Evolutionary conservation across 148 eudicot species (phyloP).

Genomic region (Rheum nobile): DNA sequence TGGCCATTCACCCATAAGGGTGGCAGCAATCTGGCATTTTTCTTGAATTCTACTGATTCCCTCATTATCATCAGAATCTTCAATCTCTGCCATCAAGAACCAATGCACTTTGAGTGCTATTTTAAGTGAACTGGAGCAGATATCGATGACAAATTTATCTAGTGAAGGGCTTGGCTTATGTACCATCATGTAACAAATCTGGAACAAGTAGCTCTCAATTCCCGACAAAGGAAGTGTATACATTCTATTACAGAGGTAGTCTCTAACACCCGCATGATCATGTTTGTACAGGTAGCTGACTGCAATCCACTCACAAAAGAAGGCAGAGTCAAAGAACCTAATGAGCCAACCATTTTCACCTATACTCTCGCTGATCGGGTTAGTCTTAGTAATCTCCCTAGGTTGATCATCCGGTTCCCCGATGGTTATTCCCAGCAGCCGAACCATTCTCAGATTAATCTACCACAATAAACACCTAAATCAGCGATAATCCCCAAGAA

Average conservation of each 20-base stretch:
- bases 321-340: conserved; percentile 88
- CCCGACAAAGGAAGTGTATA: conserved; percentile 88
- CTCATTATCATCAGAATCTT: conserved; percentile 88
- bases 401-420: conserved; percentile 70
- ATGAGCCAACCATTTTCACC: conserved; percentile 95
- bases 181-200: conserved; percentile 85
- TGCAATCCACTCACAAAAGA: conserved; percentile 99
- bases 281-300: conserved; percentile 96
- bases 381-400: conserved; percentile 76
- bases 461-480: conserved; percentile 30
- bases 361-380: conserved; percentile 50
- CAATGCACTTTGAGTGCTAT: conserved; percentile 94
- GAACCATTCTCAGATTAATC: conserved; percentile 47
- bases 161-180: conserved; percentile 94
- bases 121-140: conserved; percentile 62
- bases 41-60: conserved; percentile 94
- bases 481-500: not conserved
- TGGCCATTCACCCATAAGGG: conserved; percentile 93
- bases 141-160: conserved; percentile 91
- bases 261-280: conserved; percentile 84
- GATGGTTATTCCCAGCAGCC: conserved; percentile 59
- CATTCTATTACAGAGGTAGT: conserved; percentile 92
- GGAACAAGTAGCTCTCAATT: conserved; percentile 88
- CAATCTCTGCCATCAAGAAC: conserved; percentile 95
- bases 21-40: conserved; percentile 90